These are phyloP conservation scores for Fusarium napiforme DNA, from an alignment of 2,329 filamentous ascomycete genomes.

Conservation along the genomic window DNA sequence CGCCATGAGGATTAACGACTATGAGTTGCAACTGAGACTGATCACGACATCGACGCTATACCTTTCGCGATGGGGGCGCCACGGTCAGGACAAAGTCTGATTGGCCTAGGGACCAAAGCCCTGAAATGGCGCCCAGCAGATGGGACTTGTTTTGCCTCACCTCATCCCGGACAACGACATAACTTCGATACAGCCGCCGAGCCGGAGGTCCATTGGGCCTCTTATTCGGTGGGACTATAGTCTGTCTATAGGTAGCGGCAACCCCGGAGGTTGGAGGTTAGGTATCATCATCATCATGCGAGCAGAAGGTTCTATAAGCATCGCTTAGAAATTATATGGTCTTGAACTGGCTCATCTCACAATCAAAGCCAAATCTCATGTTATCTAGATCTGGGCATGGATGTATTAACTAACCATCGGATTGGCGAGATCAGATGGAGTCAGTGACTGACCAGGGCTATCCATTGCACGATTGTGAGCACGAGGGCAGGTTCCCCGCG, in stretches of 20 bases:
- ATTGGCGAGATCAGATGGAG: conserved; percentile 1
- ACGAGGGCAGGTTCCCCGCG: conserved; percentile 39
- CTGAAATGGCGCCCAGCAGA: conserved; percentile 41
- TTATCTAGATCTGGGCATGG: conserved; percentile 15
- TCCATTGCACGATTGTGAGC: conserved; percentile 21
- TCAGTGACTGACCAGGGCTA: background rate
- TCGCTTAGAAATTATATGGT: conserved; percentile 23
- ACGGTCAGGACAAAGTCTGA: conserved; percentile 44
- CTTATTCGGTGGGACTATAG: conserved; percentile 9
- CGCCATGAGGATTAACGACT: conserved; percentile 46
- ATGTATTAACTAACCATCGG: background rate
- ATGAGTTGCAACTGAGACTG: conserved; percentile 50
- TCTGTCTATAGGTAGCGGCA: conserved; percentile 7
- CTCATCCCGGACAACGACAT: conserved; percentile 38
- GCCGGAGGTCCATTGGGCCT: conserved; percentile 35
- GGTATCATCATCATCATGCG: background rate
- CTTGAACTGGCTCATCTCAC: conserved; percentile 22
- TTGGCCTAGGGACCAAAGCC: conserved; percentile 47
- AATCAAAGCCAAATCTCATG: conserved; percentile 14
- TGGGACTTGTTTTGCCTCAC: conserved; percentile 40
- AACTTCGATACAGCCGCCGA: conserved; percentile 41
- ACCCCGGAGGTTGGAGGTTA: conserved; percentile 15
- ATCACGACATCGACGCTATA: conserved; percentile 66
- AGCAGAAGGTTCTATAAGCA: background rate
- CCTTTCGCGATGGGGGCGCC: conserved; percentile 56